Evolutionary conservation across 306 rosid species (phyloP).

Genomic region (Rosa persica): DNA sequence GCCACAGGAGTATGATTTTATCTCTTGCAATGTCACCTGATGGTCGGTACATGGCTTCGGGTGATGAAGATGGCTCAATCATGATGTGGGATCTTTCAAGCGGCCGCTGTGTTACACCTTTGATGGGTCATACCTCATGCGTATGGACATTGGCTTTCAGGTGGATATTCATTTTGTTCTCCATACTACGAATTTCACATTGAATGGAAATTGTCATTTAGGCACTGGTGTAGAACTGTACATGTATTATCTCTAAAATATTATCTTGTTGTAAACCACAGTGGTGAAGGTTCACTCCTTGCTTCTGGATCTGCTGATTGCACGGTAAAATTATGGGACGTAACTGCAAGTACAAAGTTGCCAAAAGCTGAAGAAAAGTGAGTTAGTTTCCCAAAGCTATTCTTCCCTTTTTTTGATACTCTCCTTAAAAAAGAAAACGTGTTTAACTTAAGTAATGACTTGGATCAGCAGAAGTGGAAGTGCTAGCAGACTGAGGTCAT

Average conservation of each 20-base stretch:
- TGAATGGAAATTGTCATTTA: not conserved
- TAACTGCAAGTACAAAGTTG: slow-evolving; percentile 71
- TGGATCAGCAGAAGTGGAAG: slow-evolving; percentile 55
- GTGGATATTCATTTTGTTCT: slow-evolving; percentile 32
- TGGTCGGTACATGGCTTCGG: slow-evolving; percentile 93
- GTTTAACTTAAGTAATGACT: slow-evolving; percentile 15
- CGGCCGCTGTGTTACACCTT: slow-evolving; percentile 80
- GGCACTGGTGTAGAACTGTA: not conserved
- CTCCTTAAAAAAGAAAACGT: not conserved
- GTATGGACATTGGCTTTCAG: slow-evolving; percentile 95
- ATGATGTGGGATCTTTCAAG: slow-evolving; percentile 99
- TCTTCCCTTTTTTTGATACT: not conserved
- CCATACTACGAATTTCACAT: not conserved
- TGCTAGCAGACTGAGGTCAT: slow-evolving; percentile 71
- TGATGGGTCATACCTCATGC: slow-evolving; percentile 87
- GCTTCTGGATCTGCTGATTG: slow-evolving; percentile 98
- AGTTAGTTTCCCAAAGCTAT: slow-evolving; percentile 14
- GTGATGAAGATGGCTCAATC: slow-evolving; percentile 92
- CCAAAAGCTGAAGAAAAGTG: slow-evolving; percentile 76
- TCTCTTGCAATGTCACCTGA: slow-evolving; percentile 94
- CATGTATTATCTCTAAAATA: not conserved
- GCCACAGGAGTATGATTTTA: slow-evolving; percentile 93
- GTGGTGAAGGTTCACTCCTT: slow-evolving; percentile 89
- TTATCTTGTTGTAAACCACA: slow-evolving; percentile 25
- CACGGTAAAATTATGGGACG: slow-evolving; percentile 95